Evolutionary conservation across 2,329 filamentous ascomycete genomes (phyloP), one percentile per base, ranked within the genome.

Genomic region (Trichoderma brevicompactum): DNA sequence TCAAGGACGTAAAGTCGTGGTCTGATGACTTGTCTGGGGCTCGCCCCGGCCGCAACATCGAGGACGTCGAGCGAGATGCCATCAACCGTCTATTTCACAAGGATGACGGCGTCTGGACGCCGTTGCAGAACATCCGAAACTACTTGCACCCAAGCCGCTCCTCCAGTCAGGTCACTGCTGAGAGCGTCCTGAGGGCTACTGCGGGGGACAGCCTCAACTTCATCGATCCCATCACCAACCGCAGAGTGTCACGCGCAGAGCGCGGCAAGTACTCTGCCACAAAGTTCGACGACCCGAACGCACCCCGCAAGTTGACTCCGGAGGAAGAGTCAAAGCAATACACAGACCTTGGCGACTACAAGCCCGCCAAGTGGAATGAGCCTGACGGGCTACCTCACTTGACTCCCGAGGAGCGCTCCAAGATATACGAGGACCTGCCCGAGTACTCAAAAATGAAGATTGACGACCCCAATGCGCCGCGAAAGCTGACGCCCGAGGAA

Each of bases 171-270:
- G 58, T 67, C 44, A 66, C 70, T 55, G 62, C 70, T 1, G 70
- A 70, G 36, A 68, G 71, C 15, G 65, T 74, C 19, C 67, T 72
- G 2, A 69, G 72, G 3, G 72, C 72, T 32, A 73, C 74, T 2
- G 61, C 63, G 2, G 64, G 69, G n/a, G 64, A 59, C 9, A 65
- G 68, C 17, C 59, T 64, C 17, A 66, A 65, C 17, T 65, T 68
- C 23, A 86, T 88, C 49, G 85, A 88, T 65, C 85, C 85, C 3
- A 86, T 88, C 66, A 86, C 85, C 15, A 87, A 87, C 67, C 80
- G 84, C 40, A 85, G 80, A 66, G 78, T 85, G 3, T 66, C 71
- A 7, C 50, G 62, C 19, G 44, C 66, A 1, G n/a, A 71, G 72
- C 62, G 13, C 13, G 56, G 55, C 38, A 74, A 74, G 61, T 81